A percentile compares a stretch with the other conserved stretches of the same genome.
These are phyloP conservation scores for Macrolepiota fuliginosa DNA, from an alignment of 768 basidiomycete genomes.

Conservation along the genomic window DNA sequence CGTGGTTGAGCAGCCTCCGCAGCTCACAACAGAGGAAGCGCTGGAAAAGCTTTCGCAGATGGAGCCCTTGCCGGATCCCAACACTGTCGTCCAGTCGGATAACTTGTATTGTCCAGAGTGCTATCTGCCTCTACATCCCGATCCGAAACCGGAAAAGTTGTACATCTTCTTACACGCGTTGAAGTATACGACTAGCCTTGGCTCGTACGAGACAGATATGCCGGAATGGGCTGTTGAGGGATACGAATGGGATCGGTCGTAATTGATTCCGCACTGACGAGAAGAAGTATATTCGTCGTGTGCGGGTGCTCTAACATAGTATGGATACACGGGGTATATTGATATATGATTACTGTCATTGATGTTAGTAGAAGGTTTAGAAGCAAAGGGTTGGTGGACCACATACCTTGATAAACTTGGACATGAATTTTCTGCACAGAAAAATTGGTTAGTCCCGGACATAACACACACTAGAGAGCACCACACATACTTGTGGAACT, in stretches of 20 bases:
- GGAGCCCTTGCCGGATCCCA: slow-evolving; percentile 37
- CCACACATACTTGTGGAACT: slow-evolving; percentile 83
- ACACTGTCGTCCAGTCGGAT: slow-evolving; percentile 34
- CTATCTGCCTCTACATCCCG: slow-evolving; percentile 89
- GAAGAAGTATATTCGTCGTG: slow-evolving; percentile 11
- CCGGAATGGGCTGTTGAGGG: slow-evolving; percentile 85
- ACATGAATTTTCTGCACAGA: slow-evolving; percentile 78
- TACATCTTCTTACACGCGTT: slow-evolving; percentile 96
- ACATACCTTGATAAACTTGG: slow-evolving; percentile 81
- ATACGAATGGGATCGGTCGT: slow-evolving; percentile 59
- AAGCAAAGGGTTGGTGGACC: neutral
- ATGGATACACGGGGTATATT: neutral
- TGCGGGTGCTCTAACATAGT: slow-evolving; percentile 2
- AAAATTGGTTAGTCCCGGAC: slow-evolving; percentile 6
- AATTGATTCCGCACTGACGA: neutral
- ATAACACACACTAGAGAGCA: neutral
- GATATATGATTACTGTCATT: slow-evolving; percentile 4
- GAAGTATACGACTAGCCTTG: slow-evolving; percentile 78
- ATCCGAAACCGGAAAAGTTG: slow-evolving; percentile 87
- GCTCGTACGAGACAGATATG: slow-evolving; percentile 82
- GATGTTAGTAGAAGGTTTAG: neutral
- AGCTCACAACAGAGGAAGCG: slow-evolving; percentile 49
- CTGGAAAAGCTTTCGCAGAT: slow-evolving; percentile 36
- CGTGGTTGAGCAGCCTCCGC: slow-evolving; percentile 26
- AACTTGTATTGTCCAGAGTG: slow-evolving; percentile 83